phyloP scores from a whole-genome alignment of 331 rosid genomes.

The Malus hybrid region DNA sequence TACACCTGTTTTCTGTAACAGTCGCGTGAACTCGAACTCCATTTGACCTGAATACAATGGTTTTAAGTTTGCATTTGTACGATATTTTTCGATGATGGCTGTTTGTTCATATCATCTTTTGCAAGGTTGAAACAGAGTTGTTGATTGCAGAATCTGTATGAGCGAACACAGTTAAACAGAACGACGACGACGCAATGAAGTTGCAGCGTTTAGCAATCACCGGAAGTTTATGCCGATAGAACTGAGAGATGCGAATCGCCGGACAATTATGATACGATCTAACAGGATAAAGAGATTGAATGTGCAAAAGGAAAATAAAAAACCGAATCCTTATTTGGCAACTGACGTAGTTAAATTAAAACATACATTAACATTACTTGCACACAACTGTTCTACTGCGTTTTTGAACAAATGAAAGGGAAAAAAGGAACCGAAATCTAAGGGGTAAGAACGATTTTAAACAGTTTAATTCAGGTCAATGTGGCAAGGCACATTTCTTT shows the following conservation, averaged over 20 bases:
- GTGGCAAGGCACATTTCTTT: slow-evolving; percentile 87
- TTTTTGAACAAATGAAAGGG: neutral
- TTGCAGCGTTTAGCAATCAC: neutral
- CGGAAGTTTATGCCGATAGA: neutral
- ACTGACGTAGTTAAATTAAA: slow-evolving; percentile 22
- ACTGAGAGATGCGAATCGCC: neutral
- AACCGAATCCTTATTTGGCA: slow-evolving; percentile 34
- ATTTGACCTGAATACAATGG: neutral
- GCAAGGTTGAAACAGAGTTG: neutral
- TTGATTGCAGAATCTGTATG: neutral
- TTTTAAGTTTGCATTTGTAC: neutral
- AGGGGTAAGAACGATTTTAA: slow-evolving; percentile 21
- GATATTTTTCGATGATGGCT: neutral
- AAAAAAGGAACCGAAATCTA: slow-evolving; percentile 5
- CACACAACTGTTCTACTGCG: slow-evolving; percentile 42
- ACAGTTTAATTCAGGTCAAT: slow-evolving; percentile 30
- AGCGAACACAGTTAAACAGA: neutral
- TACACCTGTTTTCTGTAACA: neutral
- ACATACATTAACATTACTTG: slow-evolving; percentile 50
- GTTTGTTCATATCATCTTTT: neutral
- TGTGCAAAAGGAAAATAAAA: slow-evolving; percentile 7
- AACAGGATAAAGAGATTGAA: slow-evolving; percentile 2
- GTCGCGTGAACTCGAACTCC: neutral
- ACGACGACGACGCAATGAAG: neutral
- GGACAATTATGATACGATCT: neutral